Conservation (phyloP, 495 filamentous ascomycete species). For the Xylaria scruposa region DNA sequence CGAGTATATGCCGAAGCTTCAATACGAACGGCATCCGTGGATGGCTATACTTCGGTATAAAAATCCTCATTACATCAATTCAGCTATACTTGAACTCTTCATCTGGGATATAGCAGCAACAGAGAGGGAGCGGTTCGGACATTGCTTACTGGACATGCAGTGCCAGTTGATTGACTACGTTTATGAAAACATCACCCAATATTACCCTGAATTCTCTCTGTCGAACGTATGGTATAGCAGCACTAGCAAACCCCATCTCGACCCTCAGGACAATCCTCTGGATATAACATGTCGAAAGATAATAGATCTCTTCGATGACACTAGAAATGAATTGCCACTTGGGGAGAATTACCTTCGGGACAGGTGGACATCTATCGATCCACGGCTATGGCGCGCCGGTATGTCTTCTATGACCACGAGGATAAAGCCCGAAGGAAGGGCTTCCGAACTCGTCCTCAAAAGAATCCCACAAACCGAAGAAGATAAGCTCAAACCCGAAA, state of each 20-base stretch:
- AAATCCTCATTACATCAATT: constrained; percentile 35
- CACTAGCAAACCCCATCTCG: not conserved
- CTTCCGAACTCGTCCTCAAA: constrained; percentile 24
- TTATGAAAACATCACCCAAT: constrained; percentile 29
- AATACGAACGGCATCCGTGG: constrained; percentile 48
- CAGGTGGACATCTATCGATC: constrained; percentile 30
- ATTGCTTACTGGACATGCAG: constrained; percentile 48
- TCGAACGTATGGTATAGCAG: constrained; percentile 51
- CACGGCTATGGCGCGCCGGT: constrained; percentile 9
- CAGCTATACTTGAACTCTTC: constrained; percentile 45
- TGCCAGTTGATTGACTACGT: constrained; percentile 45
- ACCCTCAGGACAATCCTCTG: constrained; percentile 23
- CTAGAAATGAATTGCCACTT: constrained; percentile 41
- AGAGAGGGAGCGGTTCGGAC: constrained; percentile 21
- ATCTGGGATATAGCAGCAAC: constrained; percentile 52
- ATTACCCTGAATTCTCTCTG: constrained; percentile 37
- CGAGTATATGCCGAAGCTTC: constrained; percentile 26
- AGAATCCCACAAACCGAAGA: constrained; percentile 12
- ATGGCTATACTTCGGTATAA: constrained; percentile 47
- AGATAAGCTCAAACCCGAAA: constrained; percentile 37
- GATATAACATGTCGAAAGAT: constrained; percentile 33
- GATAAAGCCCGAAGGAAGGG: not conserved
- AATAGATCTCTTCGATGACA: constrained; percentile 30
- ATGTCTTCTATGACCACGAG: constrained; percentile 14
- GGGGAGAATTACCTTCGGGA: constrained; percentile 29